Evolutionary conservation across 2,329 filamentous ascomycete species (phyloP).

Genomic region (Diaporthe capsici): DNA sequence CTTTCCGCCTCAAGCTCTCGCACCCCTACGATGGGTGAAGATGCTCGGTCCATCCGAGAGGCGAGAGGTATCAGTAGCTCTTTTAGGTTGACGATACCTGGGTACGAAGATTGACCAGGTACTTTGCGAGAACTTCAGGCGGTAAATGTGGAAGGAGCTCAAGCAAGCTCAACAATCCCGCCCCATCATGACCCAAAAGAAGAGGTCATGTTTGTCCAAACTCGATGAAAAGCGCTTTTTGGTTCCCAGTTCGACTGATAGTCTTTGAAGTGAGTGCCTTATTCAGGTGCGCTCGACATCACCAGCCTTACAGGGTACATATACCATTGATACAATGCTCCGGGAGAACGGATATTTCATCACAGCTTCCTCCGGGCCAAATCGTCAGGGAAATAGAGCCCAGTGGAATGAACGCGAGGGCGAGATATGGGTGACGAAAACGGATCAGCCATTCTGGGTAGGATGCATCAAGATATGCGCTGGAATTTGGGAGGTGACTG

Average conservation of each 20-base stretch:
- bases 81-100: background rate
- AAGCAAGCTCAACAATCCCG: too few relatives aligned
- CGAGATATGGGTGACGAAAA: background rate
- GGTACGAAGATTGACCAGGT: background rate
- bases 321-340: background rate
- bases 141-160: background rate
- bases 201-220: background rate
- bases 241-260: background rate
- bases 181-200: background rate
- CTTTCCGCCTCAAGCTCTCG: background rate
- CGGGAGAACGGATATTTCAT: background rate
- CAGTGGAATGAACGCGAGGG: background rate
- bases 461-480: background rate
- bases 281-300: background rate
- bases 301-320: background rate
- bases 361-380: background rate
- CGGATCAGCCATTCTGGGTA: background rate
- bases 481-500: background rate
- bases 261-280: background rate
- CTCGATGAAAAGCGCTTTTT: background rate
- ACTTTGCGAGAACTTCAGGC: background rate
- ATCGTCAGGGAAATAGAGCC: background rate
- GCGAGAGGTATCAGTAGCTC: background rate
- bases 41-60: background rate
- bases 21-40: background rate